Percentiles rank a stretch among this genome's conserved stretches.
These are phyloP conservation scores for Saraca asoca DNA, from an alignment of 331 rosid genomes.

Conservation along the genomic window DNA sequence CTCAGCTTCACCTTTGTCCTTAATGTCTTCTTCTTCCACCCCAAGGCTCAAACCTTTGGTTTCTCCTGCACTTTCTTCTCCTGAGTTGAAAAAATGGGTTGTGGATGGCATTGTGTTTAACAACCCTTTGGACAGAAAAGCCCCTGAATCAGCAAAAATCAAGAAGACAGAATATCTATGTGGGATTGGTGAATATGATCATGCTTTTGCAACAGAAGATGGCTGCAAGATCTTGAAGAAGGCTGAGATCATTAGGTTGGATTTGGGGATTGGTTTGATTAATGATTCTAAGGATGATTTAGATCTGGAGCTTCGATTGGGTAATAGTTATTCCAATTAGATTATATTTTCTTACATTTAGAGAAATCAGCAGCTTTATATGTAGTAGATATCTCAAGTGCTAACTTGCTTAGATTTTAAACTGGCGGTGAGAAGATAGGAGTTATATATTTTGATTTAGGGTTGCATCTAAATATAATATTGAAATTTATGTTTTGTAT, in stretches of 20 bases:
- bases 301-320: slow-evolving; percentile 96
- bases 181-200: slow-evolving; percentile 25
- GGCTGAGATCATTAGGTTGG: slow-evolving; percentile 57
- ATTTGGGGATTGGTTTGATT: slow-evolving; percentile 62
- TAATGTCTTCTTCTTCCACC: slow-evolving; percentile 30
- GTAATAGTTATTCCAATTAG: slow-evolving; percentile 49
- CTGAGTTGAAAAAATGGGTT: slow-evolving; percentile 45
- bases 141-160: slow-evolving; percentile 29
- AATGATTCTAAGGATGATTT: slow-evolving; percentile 56
- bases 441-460: slow-evolving; percentile 26
- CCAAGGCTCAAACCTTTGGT: slow-evolving; percentile 28
- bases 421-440: slow-evolving; percentile 10
- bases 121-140: slow-evolving; percentile 38
- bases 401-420: slow-evolving; percentile 23
- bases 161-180: slow-evolving; percentile 29
- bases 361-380: neutral
- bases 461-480: neutral
- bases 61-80: slow-evolving; percentile 36
- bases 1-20: slow-evolving; percentile 41
- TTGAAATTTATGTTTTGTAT: slow-evolving; percentile 13
- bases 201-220: slow-evolving; percentile 33
- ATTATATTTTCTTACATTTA: neutral
- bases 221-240: slow-evolving; percentile 48
- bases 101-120: slow-evolving; percentile 39
- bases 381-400: neutral